These are phyloP conservation scores for Sporothrix pseudoabietina DNA, from an alignment of 2,329 filamentous ascomycete genomes.

Conservation along the genomic window DNA sequence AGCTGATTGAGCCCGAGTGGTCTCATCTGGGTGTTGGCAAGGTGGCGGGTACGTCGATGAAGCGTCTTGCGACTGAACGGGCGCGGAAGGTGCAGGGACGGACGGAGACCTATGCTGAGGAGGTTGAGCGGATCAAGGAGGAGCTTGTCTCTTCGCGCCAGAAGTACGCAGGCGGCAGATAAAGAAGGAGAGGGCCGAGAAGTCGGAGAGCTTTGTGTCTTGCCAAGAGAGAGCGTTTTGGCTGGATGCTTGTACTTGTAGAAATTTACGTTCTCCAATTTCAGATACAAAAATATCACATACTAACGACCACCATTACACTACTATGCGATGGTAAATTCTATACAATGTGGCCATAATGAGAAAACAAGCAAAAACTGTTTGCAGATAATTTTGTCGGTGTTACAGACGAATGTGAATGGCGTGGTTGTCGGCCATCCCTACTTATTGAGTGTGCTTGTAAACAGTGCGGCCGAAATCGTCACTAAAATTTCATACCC, in stretches of 20 bases:
- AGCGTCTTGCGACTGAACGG: background rate
- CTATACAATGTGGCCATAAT: background rate
- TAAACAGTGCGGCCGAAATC: background rate
- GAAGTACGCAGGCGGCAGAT: constrained; percentile 39
- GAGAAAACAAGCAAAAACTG: background rate
- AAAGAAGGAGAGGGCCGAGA: constrained; percentile 5
- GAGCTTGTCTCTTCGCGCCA: constrained; percentile 32
- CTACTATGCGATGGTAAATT: background rate
- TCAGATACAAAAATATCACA: constrained; percentile 1
- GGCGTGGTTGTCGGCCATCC: background rate
- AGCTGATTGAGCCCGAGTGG: constrained; percentile 56
- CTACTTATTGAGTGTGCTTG: background rate
- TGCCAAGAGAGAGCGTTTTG: background rate
- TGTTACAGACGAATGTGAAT: background rate
- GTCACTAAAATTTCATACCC: constrained; percentile 18
- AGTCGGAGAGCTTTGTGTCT: background rate
- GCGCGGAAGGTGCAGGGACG: background rate
- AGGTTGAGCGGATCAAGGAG: constrained; percentile 56
- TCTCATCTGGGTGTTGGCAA: constrained; percentile 57
- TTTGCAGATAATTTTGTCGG: background rate
- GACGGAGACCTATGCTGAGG: constrained; percentile 34
- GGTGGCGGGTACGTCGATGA: constrained; percentile 48
- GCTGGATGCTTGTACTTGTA: constrained; percentile 26
- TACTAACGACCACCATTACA: background rate
- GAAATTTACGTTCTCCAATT: background rate